These are phyloP conservation scores for Aspergillus carbonarius DNA, from an alignment of 2,329 filamentous ascomycete genomes.

Conservation along the genomic window DNA sequence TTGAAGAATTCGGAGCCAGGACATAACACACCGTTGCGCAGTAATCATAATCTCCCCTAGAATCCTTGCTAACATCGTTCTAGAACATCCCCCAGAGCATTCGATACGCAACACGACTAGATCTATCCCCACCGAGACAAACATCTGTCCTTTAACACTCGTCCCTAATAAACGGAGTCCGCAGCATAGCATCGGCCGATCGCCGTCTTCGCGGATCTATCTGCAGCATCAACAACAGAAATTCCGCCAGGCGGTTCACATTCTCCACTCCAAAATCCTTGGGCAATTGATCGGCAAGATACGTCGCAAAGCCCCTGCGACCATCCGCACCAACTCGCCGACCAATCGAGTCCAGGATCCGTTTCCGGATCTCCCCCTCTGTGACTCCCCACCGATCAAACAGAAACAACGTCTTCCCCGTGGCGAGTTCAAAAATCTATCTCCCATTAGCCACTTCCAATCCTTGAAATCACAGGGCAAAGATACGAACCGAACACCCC, in stretches of 20 bases:
- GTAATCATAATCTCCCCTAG: too few species aligned
- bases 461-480: background rate
- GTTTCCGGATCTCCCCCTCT: slow-evolving; percentile 4
- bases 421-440: slow-evolving; percentile 24
- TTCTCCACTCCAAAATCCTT: slow-evolving; percentile 16
- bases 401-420: slow-evolving; percentile 21
- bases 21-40: too few species aligned
- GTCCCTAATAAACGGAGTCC: slow-evolving; percentile 6
- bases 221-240: slow-evolving; percentile 17
- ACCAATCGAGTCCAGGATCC: slow-evolving; percentile 13
- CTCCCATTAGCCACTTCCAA: background rate
- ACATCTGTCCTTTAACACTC: background rate
- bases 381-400: slow-evolving; percentile 16
- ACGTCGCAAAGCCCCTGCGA: slow-evolving; percentile 6
- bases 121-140: too few species aligned
- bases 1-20: too few species aligned
- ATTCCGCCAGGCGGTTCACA: slow-evolving; percentile 12
- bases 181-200: slow-evolving; percentile 6
- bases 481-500: slow-evolving; percentile 22
- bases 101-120: too few species aligned
- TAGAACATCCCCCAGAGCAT: too few species aligned
- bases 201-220: slow-evolving; percentile 4
- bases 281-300: slow-evolving; percentile 17
- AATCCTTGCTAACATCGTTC: too few species aligned
- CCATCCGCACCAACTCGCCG: background rate